Base-by-base conservation (phyloP, 2,329 filamentous ascomycete genomes). In the Fusarium abutilonis region DNA sequence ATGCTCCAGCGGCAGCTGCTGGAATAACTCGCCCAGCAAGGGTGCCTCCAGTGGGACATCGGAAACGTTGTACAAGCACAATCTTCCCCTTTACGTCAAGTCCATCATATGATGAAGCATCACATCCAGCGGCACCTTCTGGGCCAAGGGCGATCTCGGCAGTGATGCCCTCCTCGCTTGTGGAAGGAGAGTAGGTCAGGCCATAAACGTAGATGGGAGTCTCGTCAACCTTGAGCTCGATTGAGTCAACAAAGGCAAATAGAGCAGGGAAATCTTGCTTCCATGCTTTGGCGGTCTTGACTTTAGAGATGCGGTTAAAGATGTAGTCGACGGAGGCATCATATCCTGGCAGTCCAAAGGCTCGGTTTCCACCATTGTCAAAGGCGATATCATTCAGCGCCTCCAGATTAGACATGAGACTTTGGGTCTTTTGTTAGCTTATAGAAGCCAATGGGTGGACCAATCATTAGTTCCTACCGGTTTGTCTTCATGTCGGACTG, bases 311-410 rank as follows among this genome's bases (percentile, higher is more conserved):
- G 29, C 77, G 75, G n/a, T 75, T 76, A 45, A 78, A 77, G 63
- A 84, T 76, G 64, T 80, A 83, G 45, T 83, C 78, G 26, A 82
- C 79, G 0, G 80, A 82, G 7, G 80, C 80, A 28, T 73, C 76
- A 63, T 80, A 83, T 6, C 81, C 81, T 1, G 80, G 79, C 4
- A 80, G 75, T 17, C 81, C 81, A 60, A 83, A 83, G n/a, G 81
- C 81, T 47, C 81, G 76, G 70, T 84, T 84, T 7, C 81, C 82
- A 2, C 80, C 80, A 62, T 83, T 81, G 34, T 43, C 58, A 10
- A 66, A 60, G 13, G 65, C 65, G 10, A 68, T 63, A 1, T 68
- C 64, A 13, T 68, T 68, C 9, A 68, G 28, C 2, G 21, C 38
- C 4, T 68, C 50, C 2, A 68, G 21, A 10, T 66, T 66, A 0